Evolutionary conservation across 768 basidiomycete genomes (phyloP).

Genomic region (Nevesoporus exiguus): DNA sequence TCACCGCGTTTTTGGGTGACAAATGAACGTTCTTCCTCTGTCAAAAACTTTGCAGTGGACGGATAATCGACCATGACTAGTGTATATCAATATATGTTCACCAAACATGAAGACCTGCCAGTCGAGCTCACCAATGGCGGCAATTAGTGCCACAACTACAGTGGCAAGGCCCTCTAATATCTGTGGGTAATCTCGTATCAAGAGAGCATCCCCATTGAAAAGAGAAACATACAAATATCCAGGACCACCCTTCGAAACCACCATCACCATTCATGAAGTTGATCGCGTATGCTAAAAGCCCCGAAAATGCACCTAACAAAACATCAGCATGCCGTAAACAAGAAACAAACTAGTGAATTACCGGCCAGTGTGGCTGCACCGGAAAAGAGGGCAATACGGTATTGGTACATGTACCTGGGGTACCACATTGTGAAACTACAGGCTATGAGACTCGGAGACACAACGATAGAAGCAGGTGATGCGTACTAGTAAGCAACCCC

Average conservation of each 20-base stretch:
- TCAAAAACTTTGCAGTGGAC: not conserved
- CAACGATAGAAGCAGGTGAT: too few species aligned
- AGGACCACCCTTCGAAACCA: slow-evolving; percentile 5
- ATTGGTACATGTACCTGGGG: slow-evolving; percentile 5
- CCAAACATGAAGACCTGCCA: not conserved
- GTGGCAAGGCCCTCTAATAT: slow-evolving; percentile 5
- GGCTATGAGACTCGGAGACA: not conserved
- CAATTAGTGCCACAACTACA: not conserved
- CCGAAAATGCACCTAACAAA: not conserved
- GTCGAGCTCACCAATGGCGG: not conserved
- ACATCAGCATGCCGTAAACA: not conserved
- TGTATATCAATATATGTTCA: not conserved
- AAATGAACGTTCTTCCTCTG: not conserved
- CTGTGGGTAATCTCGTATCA: not conserved
- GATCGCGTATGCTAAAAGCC: slow-evolving; percentile 1
- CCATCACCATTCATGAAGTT: slow-evolving; percentile 1
- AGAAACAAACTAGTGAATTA: not conserved
- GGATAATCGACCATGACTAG: slow-evolving; percentile 6
- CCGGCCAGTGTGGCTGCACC: slow-evolving; percentile 2
- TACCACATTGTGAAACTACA: slow-evolving; percentile 4
- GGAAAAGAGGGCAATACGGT: slow-evolving; percentile 3
- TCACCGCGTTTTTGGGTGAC: not conserved
- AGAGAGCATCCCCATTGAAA: not conserved
- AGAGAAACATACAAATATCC: slow-evolving; percentile 1
- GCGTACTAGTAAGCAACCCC: slow-evolving; percentile 1